Evolutionary conservation across 177 flowering plant genomes (phyloP).

Genomic region (Vitis hybrid): DNA sequence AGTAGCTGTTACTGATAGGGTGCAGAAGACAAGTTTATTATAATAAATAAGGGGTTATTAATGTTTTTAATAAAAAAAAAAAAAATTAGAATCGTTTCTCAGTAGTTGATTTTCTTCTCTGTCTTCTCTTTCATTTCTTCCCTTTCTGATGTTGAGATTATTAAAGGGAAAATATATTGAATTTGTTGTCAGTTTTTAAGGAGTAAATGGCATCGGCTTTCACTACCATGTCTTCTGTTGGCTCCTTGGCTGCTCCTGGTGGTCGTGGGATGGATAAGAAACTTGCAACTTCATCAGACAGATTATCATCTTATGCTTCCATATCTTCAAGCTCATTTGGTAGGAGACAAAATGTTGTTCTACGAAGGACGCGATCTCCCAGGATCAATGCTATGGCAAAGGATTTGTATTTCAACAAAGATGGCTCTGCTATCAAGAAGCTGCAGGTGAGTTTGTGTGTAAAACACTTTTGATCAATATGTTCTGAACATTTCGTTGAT

Average conservation of each 20-base stretch:
- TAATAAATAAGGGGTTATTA: background rate
- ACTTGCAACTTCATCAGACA: slow-evolving; percentile 34
- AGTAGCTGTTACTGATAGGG: background rate
- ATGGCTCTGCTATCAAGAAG: slow-evolving; percentile 88
- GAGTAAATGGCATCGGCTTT: slow-evolving; percentile 68
- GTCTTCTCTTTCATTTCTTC: background rate
- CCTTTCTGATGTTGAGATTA: background rate
- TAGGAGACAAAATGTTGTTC: slow-evolving; percentile 32
- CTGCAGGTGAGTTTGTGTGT: slow-evolving; percentile 59
- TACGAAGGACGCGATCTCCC: slow-evolving; percentile 33
- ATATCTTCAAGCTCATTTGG: slow-evolving; percentile 47
- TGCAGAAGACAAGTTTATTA: background rate
- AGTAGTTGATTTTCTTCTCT: background rate
- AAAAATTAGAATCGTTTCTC: background rate
- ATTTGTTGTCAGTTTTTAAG: slow-evolving; percentile 6
- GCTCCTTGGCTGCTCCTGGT: slow-evolving; percentile 58
- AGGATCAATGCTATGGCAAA: slow-evolving; percentile 81
- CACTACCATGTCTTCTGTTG: slow-evolving; percentile 57
- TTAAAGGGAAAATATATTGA: background rate
- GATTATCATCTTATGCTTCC: slow-evolving; percentile 63
- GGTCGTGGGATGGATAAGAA: slow-evolving; percentile 39
- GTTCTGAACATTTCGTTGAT: background rate
- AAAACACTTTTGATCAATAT: background rate
- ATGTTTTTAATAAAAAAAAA: background rate
- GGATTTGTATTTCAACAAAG: slow-evolving; percentile 93